These are phyloP conservation scores for Neopestalotiopsis sp. DNA, from an alignment of 2,329 filamentous ascomycete species.

Conservation along the genomic window DNA sequence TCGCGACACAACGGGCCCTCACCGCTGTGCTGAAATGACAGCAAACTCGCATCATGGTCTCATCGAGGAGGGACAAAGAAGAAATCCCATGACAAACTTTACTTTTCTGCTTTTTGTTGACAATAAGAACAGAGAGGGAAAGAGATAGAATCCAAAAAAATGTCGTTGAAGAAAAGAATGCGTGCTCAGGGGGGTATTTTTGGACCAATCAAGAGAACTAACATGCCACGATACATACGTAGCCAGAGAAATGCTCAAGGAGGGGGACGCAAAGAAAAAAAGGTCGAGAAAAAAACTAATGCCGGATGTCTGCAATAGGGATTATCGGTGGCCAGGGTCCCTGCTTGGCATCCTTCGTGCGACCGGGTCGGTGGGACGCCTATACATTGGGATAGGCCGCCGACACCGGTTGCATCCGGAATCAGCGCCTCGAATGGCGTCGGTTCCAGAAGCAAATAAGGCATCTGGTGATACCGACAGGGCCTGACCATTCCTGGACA, in stretches of 20 bases:
- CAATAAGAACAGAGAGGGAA: neutral
- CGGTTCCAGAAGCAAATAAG: neutral
- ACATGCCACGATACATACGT: neutral
- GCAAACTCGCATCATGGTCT: neutral
- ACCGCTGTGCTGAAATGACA: neutral
- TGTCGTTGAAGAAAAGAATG: neutral
- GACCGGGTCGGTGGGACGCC: neutral
- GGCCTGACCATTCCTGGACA: neutral
- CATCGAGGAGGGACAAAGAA: conserved; percentile 2
- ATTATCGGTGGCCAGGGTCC: neutral
- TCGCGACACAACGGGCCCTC: neutral
- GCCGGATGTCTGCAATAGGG: neutral
- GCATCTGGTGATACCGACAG: neutral
- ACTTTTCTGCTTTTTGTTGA: neutral
- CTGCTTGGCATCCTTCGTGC: neutral
- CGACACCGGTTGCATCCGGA: neutral
- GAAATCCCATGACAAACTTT: neutral
- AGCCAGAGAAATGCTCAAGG: neutral
- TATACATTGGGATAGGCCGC: neutral
- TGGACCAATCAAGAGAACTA: neutral
- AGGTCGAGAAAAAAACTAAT: neutral
- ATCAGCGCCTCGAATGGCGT: neutral
- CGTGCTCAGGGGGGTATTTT: neutral
- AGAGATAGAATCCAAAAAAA: neutral
- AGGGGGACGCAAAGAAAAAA: neutral